A percentile compares a stretch with the other conserved stretches of the same genome.
Conservation (phyloP, 2,329 filamentous ascomycete genomes). For the Zasmidium angulare region DNA sequence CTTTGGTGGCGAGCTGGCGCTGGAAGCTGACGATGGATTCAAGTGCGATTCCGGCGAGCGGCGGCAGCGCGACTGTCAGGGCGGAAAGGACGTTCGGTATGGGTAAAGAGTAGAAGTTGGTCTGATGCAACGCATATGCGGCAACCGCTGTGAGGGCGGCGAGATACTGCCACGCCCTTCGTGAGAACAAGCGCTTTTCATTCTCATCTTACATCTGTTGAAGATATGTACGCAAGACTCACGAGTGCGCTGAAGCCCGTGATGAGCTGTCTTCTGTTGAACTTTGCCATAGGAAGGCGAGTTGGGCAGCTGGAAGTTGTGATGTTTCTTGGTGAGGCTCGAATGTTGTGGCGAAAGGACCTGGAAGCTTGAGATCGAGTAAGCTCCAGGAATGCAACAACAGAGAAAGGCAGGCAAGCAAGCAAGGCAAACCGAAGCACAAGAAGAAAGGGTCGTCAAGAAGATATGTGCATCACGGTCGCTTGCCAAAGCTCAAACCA, state of each 20-base stretch:
- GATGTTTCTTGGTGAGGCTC: not conserved
- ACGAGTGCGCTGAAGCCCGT: conserved; percentile 41
- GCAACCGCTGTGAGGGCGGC: conserved; percentile 41
- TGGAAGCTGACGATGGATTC: conserved; percentile 39
- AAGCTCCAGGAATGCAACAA: no score
- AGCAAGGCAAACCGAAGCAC: no score
- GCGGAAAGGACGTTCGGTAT: conserved; percentile 43
- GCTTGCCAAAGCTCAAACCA: no score
- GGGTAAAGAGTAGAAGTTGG: conserved; percentile 40
- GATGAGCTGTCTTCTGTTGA: conserved; percentile 40
- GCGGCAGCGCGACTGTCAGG: conserved; percentile 43
- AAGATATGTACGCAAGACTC: conserved; percentile 10
- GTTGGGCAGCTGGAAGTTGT: not conserved
- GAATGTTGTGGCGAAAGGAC: no score
- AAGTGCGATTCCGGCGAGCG: conserved; percentile 45
- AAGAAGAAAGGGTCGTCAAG: no score
- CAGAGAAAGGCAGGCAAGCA: no score
- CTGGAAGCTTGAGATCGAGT: no score
- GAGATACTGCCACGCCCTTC: conserved; percentile 39
- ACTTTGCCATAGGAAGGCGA: conserved; percentile 11
- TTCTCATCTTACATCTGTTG: not conserved
- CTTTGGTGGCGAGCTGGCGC: conserved; percentile 29
- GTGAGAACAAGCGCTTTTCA: not conserved
- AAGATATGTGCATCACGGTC: no score
- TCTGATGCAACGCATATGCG: conserved; percentile 36